Evolutionary conservation across 371 early-diverging fungal species (phyloP).

Genomic region (Mucor circinelloides): DNA sequence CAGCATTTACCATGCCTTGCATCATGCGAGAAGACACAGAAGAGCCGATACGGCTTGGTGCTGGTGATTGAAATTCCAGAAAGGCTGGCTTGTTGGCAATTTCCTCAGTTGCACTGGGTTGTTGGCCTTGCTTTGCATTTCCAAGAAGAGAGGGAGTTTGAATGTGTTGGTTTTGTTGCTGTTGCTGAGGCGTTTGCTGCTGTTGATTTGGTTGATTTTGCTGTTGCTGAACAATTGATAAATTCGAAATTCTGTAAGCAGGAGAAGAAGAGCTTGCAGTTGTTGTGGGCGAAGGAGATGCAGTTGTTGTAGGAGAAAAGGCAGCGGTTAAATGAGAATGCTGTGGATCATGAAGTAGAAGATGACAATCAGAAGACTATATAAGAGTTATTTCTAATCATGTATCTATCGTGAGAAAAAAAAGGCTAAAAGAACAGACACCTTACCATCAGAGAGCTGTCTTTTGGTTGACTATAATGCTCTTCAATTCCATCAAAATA

Average conservation of each 20-base stretch:
- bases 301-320: background rate
- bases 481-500: slow-evolving; percentile 18
- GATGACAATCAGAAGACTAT: slow-evolving; percentile 2
- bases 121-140: background rate
- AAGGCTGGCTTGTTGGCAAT: background rate
- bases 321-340: slow-evolving; percentile 1
- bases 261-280: slow-evolving; percentile 2
- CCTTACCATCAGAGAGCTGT: slow-evolving; percentile 8
- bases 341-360: background rate
- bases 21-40: slow-evolving; percentile 25
- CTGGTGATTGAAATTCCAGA: slow-evolving; percentile 15
- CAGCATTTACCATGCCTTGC: slow-evolving; percentile 32
- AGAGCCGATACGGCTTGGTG: slow-evolving; percentile 14
- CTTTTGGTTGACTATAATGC: background rate
- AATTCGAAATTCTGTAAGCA: slow-evolving; percentile 3
- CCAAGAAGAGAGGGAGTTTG: slow-evolving; percentile 14
- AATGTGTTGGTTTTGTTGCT: background rate
- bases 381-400: slow-evolving; percentile 18
- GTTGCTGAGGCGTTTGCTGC: background rate
- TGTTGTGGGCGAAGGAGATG: slow-evolving; percentile 9
- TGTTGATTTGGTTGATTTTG: background rate
- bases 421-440: slow-evolving; percentile 2
- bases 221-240: slow-evolving; percentile 2
- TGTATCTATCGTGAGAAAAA: slow-evolving; percentile 20
- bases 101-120: background rate